Conservation (phyloP, 345 rosid genomes). For the Aquilaria yunnanensis region DNA sequence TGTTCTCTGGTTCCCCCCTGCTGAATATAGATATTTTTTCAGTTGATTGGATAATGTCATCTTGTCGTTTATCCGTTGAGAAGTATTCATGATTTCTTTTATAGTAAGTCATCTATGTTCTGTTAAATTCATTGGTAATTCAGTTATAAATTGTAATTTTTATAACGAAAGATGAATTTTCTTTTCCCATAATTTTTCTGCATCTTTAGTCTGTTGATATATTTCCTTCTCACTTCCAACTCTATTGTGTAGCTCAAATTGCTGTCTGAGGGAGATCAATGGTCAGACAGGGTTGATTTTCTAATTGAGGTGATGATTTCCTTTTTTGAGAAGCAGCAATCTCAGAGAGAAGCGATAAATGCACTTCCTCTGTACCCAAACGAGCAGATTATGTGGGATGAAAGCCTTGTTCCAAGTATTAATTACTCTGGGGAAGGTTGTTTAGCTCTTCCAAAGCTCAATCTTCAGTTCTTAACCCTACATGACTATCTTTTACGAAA, state of each 20-base stretch:
- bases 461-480: conserved; percentile 90
- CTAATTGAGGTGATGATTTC: conserved; percentile 92
- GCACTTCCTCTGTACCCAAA: conserved; percentile 98
- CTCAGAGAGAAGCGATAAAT: conserved; percentile 98
- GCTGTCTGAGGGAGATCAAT: conserved; percentile 71
- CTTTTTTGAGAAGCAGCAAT: conserved; percentile 85
- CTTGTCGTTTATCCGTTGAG: no score
- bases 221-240: not conserved
- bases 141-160: no score
- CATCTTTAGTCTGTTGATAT: not conserved
- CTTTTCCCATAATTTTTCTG: no score
- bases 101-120: no score
- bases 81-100: no score
- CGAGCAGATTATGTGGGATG: conserved; percentile 99
- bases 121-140: no score
- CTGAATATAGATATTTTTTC: no score
- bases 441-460: conserved; percentile 97
- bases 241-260: conserved; percentile 68
- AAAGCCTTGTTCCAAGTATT: conserved; percentile 96
- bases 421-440: conserved; percentile 99
- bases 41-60: no score
- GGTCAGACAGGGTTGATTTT: conserved; percentile 86
- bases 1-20: no score
- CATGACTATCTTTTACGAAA: conserved; percentile 95
- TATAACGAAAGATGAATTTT: no score